Evolutionary conservation across 768 basidiomycete genomes (phyloP).

Genomic region (Lactifluus rugatus): DNA sequence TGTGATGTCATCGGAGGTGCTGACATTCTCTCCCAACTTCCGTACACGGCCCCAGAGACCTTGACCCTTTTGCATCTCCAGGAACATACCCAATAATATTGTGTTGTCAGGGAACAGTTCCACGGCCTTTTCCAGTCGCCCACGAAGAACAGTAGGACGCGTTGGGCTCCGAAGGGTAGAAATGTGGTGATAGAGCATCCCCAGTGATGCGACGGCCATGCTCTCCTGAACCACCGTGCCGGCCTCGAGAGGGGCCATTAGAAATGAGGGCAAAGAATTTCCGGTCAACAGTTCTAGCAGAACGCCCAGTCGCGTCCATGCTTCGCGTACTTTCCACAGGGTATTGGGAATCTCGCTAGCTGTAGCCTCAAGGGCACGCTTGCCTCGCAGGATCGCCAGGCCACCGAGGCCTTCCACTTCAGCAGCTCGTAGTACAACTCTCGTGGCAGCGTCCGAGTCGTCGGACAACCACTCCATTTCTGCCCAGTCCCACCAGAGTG

Average conservation of each 20-base stretch:
- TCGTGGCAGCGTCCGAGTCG: slow-evolving; percentile 38
- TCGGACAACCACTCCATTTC: slow-evolving; percentile 73
- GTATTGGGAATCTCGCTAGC: slow-evolving; percentile 21
- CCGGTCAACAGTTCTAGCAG: slow-evolving; percentile 52
- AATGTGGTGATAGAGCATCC: slow-evolving; percentile 54
- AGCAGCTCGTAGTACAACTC: slow-evolving; percentile 45
- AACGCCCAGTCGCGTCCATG: slow-evolving; percentile 56
- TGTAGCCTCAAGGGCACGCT: slow-evolving; percentile 49
- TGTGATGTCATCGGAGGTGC: slow-evolving; percentile 25
- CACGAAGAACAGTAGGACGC: slow-evolving; percentile 49
- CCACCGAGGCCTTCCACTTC: slow-evolving; percentile 44
- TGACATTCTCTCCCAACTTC: slow-evolving; percentile 39
- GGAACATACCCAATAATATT: slow-evolving; percentile 58
- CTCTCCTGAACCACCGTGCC: slow-evolving; percentile 38
- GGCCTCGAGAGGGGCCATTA: slow-evolving; percentile 22
- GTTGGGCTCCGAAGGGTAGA: slow-evolving; percentile 44
- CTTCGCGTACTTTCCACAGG: slow-evolving; percentile 48
- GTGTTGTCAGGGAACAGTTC: slow-evolving; percentile 60
- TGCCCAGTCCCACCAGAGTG: slow-evolving; percentile 77
- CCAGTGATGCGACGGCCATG: slow-evolving; percentile 43
- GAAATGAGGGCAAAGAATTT: slow-evolving; percentile 33
- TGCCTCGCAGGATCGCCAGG: slow-evolving; percentile 51
- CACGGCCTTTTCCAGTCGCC: slow-evolving; percentile 45
- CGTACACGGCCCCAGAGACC: slow-evolving; percentile 70
- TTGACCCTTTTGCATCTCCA: slow-evolving; percentile 69